A percentile compares a stretch with the other conserved stretches of the same genome.
Conservation (phyloP, 1,139 yeast genomes). For the Candida tetrigidarum region DNA sequence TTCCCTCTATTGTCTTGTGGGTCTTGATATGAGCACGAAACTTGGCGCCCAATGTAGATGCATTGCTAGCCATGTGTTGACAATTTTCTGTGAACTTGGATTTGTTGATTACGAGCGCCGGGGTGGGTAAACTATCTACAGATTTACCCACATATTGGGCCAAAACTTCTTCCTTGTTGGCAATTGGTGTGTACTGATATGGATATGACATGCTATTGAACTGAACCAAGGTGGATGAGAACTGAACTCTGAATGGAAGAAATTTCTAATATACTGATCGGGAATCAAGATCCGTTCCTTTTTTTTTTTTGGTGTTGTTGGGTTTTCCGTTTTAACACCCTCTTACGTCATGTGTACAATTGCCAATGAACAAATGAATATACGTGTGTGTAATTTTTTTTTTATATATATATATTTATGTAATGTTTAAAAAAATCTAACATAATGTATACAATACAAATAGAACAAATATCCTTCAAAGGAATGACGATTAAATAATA, state of each 20-base stretch:
- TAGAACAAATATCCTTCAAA: no score
- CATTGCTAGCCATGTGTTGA: constrained; percentile 35
- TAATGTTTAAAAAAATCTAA: no score
- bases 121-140: constrained; percentile 38
- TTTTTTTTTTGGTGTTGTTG: no score
- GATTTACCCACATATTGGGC: constrained; percentile 28
- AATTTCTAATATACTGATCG: neutral
- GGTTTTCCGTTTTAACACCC: no score
- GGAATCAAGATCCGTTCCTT: neutral
- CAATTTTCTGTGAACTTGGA: constrained; percentile 28
- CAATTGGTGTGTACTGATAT: constrained; percentile 21
- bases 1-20: constrained; percentile 57
- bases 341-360: no score
- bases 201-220: constrained; percentile 19
- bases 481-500: no score
- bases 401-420: no score
- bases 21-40: constrained; percentile 80
- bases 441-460: no score
- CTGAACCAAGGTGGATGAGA: no score
- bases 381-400: no score
- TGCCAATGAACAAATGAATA: no score
- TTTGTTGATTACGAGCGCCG: constrained; percentile 35
- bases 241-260: no score
- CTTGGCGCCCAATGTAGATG: constrained; percentile 30
- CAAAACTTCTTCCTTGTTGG: constrained; percentile 29